A percentile compares a stretch with the other conserved stretches of the same genome.
Evolutionary conservation across 345 rosid species (phyloP).

Genomic region (Microthlaspi erraticum): DNA sequence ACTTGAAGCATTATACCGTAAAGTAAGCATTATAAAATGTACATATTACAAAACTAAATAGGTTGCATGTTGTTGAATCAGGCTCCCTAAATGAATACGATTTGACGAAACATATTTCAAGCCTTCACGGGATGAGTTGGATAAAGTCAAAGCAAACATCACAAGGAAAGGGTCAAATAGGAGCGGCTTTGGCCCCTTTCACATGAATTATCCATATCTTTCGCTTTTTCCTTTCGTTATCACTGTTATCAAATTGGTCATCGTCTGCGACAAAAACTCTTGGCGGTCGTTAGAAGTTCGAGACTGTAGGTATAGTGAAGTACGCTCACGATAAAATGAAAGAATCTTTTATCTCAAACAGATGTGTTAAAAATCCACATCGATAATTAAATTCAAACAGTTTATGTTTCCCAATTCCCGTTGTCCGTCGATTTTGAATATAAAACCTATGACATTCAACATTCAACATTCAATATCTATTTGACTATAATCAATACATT

Average conservation of each 20-base stretch:
- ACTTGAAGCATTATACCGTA: neutral
- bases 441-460: too few species aligned
- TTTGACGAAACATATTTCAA: conserved; percentile 18
- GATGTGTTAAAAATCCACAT: too few species aligned
- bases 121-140: conserved; percentile 36
- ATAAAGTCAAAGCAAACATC: conserved; percentile 34
- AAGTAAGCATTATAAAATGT: neutral
- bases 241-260: conserved; percentile 20
- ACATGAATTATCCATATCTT: conserved; percentile 31
- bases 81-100: conserved; percentile 9
- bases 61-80: neutral
- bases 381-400: too few species aligned
- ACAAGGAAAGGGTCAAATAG: conserved; percentile 23
- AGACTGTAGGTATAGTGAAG: neutral
- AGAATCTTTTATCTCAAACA: too few species aligned
- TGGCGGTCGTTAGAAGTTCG: neutral
- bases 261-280: neutral
- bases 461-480: too few species aligned
- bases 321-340: too few species aligned
- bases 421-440: too few species aligned
- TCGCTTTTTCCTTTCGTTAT: neutral
- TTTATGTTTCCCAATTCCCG: too few species aligned
- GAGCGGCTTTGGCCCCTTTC: conserved; percentile 18
- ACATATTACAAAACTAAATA: neutral
- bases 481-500: too few species aligned